Base-by-base conservation (phyloP, 2,329 filamentous ascomycete genomes). In the Fusarium gaditjirri region DNA sequence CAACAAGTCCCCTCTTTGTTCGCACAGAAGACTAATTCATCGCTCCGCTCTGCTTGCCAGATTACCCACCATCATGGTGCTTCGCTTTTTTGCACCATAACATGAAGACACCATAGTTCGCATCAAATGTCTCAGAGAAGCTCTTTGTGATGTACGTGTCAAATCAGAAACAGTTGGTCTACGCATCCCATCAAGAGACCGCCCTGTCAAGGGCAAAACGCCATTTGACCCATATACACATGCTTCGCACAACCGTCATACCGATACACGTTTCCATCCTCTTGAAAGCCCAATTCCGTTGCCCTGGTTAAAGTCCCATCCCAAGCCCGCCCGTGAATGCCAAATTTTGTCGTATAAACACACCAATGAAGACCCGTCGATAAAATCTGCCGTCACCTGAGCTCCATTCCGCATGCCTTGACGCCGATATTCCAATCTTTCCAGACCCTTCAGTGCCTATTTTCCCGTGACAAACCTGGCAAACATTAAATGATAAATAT, bases 381-480 rank as follows among this genome's bases (percentile, higher is more conserved):
- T 46, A 35, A 25, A 21, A 17, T 49, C 41, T 35, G 23, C 16
- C 31, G 29, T 31, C 27, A 49, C 36, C 58, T 41, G 62, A 65
- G 44, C 33, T 39, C 46, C 21, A 19, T 27, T 53, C 56, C 33
- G 47, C 33, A 39, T 62, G 56, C 72, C 65, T 47, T 68, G 74
- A 75, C 74, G 74, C 74, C 74, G 43, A 68, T 71, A 61, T 52
- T 46, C 64, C 66, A 68, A 61, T 61, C 44, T 65, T 65, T 57
- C 59, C 61, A 41, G 52, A 67, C 57, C 61, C 56, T 57, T 33
- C 67, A 73, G 58, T 60, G 65, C 68, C 73, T 47, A 61, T 71
- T 65, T 57, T 64, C 58, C 69, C 43, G 59, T 68, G 54, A 50
- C 46, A 72, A 72, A 50, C 70, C 62, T 27, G 33, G 38, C 67